These are phyloP conservation scores for Lipomyces yamadae DNA, from an alignment of 805 yeast species.

Conservation along the genomic window DNA sequence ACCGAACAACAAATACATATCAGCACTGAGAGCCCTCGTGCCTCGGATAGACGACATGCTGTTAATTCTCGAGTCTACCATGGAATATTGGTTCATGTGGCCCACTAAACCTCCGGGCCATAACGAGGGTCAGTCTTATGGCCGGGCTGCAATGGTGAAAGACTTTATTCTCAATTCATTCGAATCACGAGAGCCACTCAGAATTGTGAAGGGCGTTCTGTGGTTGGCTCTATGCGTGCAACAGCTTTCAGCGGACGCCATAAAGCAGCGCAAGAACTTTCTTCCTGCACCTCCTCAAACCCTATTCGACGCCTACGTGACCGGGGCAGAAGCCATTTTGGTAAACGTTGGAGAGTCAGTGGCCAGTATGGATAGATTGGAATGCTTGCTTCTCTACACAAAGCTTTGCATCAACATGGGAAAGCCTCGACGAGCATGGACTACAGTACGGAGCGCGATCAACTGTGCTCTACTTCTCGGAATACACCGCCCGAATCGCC, in stretches of 20 bases:
- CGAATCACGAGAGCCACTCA: constrained; percentile 2
- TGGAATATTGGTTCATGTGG: neutral
- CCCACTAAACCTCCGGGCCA: neutral
- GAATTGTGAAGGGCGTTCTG: neutral
- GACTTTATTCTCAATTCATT: neutral
- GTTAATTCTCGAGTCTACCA: neutral
- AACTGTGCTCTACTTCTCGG: neutral
- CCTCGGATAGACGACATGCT: neutral
- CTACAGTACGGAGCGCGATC: neutral
- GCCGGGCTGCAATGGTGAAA: neutral
- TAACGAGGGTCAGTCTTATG: neutral
- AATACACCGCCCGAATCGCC: neutral
- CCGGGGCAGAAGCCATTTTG: neutral
- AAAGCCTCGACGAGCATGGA: neutral
- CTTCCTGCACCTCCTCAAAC: neutral
- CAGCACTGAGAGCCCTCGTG: neutral
- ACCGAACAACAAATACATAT: neutral
- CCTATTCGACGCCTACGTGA: neutral
- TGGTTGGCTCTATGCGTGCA: neutral
- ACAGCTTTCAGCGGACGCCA: neutral
- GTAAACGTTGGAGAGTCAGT: neutral
- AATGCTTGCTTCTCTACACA: neutral
- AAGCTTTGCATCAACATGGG: neutral
- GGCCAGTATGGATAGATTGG: neutral
- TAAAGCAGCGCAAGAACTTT: neutral